Conservation (phyloP, 495 filamentous ascomycete species). For the Astrothelium subdiscretum region DNA sequence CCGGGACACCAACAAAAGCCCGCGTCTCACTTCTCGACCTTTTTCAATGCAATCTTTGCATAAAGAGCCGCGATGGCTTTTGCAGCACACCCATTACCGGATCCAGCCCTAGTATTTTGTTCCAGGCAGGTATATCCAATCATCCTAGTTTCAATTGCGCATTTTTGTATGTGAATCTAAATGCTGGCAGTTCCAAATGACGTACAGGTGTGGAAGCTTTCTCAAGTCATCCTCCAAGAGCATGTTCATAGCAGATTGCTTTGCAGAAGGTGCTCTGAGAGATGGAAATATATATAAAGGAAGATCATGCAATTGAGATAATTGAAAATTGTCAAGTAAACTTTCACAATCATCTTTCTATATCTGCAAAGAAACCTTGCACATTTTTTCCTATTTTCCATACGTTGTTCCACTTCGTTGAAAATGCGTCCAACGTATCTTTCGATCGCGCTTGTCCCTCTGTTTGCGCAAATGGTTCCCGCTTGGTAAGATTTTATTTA, state of each 20-base stretch:
- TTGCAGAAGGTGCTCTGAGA: not conserved
- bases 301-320: not conserved
- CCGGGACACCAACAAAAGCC: no score
- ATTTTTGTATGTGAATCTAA: not conserved
- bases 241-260: not conserved
- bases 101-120: not conserved
- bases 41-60: no score
- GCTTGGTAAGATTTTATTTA: not conserved
- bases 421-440: not conserved
- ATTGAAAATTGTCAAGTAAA: not conserved
- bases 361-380: no score
- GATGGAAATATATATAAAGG: not conserved
- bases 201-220: not conserved
- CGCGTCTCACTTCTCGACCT: no score
- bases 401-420: not conserved
- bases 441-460: not conserved
- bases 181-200: not conserved
- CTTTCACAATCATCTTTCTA: no score
- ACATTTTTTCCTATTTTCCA: no score
- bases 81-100: not conserved
- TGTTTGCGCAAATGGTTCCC: not conserved
- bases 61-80: not conserved
- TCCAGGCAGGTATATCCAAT: not conserved
- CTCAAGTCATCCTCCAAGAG: not conserved
- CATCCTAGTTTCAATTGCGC: not conserved